phyloP scores from a whole-genome alignment of 2,329 filamentous ascomycete species.

The Arthrobotrys musiformis region DNA sequence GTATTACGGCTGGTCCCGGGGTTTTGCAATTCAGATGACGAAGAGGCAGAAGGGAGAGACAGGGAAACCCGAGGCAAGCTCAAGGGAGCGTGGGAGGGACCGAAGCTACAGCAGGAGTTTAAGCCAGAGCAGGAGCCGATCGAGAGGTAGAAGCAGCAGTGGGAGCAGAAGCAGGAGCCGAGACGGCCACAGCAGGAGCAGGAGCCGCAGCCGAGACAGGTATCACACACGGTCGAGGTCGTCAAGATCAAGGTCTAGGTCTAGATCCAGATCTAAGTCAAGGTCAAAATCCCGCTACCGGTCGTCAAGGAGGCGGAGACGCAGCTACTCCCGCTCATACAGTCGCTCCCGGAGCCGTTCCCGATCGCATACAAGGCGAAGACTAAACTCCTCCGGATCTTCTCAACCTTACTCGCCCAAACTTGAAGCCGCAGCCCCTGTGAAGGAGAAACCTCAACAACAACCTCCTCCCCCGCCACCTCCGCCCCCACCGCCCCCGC shows the following conservation, averaged over 20 bases:
- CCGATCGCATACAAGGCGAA: constrained; percentile 38
- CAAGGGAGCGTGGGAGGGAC: constrained; percentile 60
- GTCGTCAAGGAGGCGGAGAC: constrained; percentile 39
- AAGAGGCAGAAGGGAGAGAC: constrained; percentile 64
- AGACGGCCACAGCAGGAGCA: constrained; percentile 21
- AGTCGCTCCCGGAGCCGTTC: constrained; percentile 47
- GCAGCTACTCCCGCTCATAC: constrained; percentile 52
- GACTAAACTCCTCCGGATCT: constrained; percentile 46
- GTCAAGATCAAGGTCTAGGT: constrained; percentile 38
- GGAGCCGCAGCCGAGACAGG: constrained; percentile 26
- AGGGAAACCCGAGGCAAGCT: constrained; percentile 29
- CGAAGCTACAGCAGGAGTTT: constrained; percentile 47
- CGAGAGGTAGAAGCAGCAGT: constrained; percentile 14
- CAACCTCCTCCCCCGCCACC: constrained; percentile 10
- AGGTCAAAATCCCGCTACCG: constrained; percentile 45
- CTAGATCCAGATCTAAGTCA: constrained; percentile 39
- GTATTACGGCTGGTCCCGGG: constrained; percentile 87
- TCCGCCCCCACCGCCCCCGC: constrained; percentile 27
- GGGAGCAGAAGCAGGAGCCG: constrained; percentile 11
- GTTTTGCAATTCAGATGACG: constrained; percentile 85
- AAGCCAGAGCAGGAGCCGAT: constrained; percentile 60
- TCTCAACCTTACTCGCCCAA: constrained; percentile 46
- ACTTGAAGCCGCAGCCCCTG: neutral
- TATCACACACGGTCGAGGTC: neutral
- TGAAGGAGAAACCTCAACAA: constrained; percentile 13